Base-by-base conservation (phyloP, 2,329 filamentous ascomycete genomes). In the Elsinoe necatrix region DNA sequence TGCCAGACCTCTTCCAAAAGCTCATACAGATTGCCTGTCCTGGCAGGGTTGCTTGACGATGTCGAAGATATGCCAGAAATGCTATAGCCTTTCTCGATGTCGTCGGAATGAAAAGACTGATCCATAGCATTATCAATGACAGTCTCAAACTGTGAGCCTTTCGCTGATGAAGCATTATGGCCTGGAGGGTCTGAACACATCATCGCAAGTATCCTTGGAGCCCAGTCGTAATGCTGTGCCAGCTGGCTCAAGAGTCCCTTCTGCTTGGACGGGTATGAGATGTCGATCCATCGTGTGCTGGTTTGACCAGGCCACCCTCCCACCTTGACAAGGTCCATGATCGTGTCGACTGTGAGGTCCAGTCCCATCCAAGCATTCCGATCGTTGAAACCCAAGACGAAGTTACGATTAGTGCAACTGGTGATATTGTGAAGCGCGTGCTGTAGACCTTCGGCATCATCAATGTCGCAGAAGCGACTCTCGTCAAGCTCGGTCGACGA, bases 1-100 rank as follows among this genome's bases (percentile, higher is more conserved):
- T 89, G 86, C 75, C 85, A 85, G n/a, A 87, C 84, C 56, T 84
- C 79, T 60, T 86, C 78, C 4, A 85, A 80, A 41, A 89, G 76
- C 27, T 80, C 72, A 51, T 81, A 79, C 57, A 82, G 77, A 1
- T 78, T 78, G 4, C 65, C 64, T 20, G 59, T 58, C 29, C 58
- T 47, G 11, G 57, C 56, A 18, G 57, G 56, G 78, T 63, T 31
- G 65, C 63, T 43, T 61, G 65, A 60, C 37, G 68, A 42, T 66
- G 67, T 65, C 67, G 71, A 62, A 67, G 56, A 34, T 67, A 66
- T 8, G 66, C 69, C 64, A 68, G 67, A 20, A 37, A 47, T 20
- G 7, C 66, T 66, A 55, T 68, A 65, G 48, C 66, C 69, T 51
- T 69, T 66, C 42, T 72, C 69, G 14, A 61, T 39, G 31, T 61